Evolutionary conservation across 2,329 filamentous ascomycete species (phyloP).

Genomic region (Bipolaris cookei): DNA sequence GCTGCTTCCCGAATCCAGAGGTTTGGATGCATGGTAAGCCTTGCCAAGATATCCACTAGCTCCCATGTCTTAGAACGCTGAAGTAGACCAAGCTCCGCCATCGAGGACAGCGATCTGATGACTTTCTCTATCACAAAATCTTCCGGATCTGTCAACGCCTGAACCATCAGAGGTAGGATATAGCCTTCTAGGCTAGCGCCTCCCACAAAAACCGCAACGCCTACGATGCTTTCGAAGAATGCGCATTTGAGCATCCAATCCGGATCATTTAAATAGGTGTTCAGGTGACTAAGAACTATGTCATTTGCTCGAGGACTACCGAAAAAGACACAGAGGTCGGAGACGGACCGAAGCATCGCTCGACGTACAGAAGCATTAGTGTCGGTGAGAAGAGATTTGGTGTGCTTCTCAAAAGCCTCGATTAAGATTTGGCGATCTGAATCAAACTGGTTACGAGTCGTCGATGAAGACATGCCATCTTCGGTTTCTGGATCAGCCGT

Average conservation of each 20-base stretch:
- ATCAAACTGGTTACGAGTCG: conserved; percentile 85
- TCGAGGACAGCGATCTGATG: conserved; percentile 82
- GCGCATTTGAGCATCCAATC: conserved; percentile 97
- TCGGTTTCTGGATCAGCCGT: conserved; percentile 81
- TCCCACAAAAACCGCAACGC: conserved; percentile 88
- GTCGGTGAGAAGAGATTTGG: conserved; percentile 88
- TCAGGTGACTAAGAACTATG: conserved; percentile 93
- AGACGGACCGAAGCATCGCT: conserved; percentile 89
- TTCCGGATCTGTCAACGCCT: conserved; percentile 89
- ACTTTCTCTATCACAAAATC: conserved; percentile 94
- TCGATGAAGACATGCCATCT: conserved; percentile 69
- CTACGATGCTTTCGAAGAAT: conserved; percentile 94
- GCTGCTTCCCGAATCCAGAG: conserved; percentile 93
- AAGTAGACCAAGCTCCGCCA: conserved; percentile 86
- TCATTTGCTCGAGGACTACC: conserved; percentile 91
- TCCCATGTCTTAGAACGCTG: conserved; percentile 87
- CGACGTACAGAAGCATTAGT: conserved; percentile 82
- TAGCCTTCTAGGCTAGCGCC: conserved; percentile 91
- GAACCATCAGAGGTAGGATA: conserved; percentile 92
- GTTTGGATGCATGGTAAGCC: conserved; percentile 93
- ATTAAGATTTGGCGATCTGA: conserved; percentile 83
- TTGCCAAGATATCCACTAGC: conserved; percentile 78
- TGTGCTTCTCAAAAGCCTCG: conserved; percentile 83
- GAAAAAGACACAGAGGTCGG: conserved; percentile 93
- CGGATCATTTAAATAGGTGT: conserved; percentile 94